Base-by-base conservation (phyloP, 2,329 filamentous ascomycete genomes). In the Dothideomycetidae sp. region DNA sequence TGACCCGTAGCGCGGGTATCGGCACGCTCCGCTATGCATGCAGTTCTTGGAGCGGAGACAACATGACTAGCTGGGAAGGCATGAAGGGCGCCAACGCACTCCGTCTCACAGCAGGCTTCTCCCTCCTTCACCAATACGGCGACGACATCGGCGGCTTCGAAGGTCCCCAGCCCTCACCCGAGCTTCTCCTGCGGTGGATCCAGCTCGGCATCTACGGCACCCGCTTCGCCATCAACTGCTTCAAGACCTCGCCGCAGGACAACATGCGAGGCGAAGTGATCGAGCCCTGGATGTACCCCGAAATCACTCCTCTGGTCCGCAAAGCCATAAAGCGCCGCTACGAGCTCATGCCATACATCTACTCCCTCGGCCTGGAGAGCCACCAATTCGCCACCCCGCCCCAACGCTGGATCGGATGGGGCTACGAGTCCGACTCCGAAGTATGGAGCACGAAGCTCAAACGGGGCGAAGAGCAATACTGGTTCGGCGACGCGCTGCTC, bases 61-160 rank as follows among this genome's bases (percentile, higher is more conserved):
- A 84, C 47, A 70, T 78, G 2, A 83, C 78, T 0, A 78, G 73
- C 53, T 83, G 78, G 78, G 69, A 73, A 12, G 70, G 71, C 5
- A 81, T 83, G 76, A 75, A 73, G 45, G 79, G 78, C 1, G 71
- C 75, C 1, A 83, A 81, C 44, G 73, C 78, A 0, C 52, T 83
- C 4, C 76, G 76, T 0, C 58, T 83, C 3, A 81, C 71, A 30
- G 76, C 78, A 0, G 77, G 76, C 0, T 67, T 82, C 44, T 78
- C 71, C 33, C 60, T 82, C 1, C 62, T 83, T 46, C 77, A 78
- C 50, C 66, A 67, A 53, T 56, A 54, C 40, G 78, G 78, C 10
- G 78, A 82, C 48, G 78, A 83, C 40, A 81, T 83, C 43, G 78
- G 79, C 30, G 78, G 78, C 0, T 83, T 83, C 48, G 78, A 82